Percentiles rank a stretch among this genome's conserved stretches.
Evolutionary conservation across 305 asterid genomes (phyloP).

Genomic region (Rubia peregrina): DNA sequence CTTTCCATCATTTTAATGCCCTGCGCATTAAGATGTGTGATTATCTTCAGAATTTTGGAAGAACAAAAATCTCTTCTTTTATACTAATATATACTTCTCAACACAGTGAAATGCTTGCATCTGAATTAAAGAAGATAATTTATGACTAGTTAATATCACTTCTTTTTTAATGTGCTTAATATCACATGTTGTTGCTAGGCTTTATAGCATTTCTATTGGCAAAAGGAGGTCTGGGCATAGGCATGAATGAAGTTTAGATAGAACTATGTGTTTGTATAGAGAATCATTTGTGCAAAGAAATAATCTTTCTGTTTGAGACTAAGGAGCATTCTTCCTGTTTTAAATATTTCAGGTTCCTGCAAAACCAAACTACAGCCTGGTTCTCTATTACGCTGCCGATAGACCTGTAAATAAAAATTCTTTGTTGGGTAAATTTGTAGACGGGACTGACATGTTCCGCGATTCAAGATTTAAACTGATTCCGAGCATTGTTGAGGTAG

Average conservation of each 20-base stretch:
- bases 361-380: constrained; percentile 91
- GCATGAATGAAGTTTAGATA: not conserved
- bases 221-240: not conserved
- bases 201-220: not conserved
- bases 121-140: not conserved
- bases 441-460: constrained; percentile 82
- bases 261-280: not conserved
- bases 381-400: constrained; percentile 88
- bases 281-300: not conserved
- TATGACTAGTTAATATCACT: not conserved
- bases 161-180: too few species aligned
- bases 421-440: constrained; percentile 70
- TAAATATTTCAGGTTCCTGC: constrained; percentile 76
- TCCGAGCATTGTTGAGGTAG: constrained; percentile 95
- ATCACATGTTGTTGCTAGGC: not conserved
- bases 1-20: not conserved
- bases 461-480: constrained; percentile 97
- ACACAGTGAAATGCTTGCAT: not conserved
- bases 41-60: not conserved
- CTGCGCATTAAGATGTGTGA: not conserved
- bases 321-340: constrained; percentile 16
- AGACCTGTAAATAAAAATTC: constrained; percentile 75
- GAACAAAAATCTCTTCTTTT: not conserved
- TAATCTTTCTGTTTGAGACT: not conserved
- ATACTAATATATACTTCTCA: not conserved